Evolutionary conservation across 768 basidiomycete species (phyloP).

Genomic region (Russula vinacea): DNA sequence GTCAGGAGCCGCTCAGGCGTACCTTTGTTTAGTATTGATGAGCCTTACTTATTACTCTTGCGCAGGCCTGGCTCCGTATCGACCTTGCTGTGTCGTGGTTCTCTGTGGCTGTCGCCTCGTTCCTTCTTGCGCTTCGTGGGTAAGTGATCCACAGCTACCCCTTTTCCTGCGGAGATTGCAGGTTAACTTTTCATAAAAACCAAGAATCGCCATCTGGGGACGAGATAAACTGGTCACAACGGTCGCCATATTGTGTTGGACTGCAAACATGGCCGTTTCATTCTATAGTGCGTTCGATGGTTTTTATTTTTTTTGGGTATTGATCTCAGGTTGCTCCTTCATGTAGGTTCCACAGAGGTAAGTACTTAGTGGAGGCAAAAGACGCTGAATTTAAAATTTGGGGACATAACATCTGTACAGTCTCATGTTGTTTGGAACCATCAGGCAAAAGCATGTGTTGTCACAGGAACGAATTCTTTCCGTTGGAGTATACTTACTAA

Average conservation of each 20-base stretch:
- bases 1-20: not conserved
- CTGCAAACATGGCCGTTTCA: slow-evolving; percentile 4
- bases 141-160: not conserved
- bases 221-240: slow-evolving; percentile 8
- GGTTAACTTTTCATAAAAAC: not conserved
- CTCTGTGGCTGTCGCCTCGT: slow-evolving; percentile 14
- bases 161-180: not conserved
- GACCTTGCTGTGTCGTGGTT: slow-evolving; percentile 13
- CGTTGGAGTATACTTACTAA: slow-evolving; percentile 21
- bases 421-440: not conserved
- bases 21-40: not conserved
- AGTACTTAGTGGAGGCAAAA: not conserved
- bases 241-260: slow-evolving; percentile 3
- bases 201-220: slow-evolving; percentile 23
- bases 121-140: slow-evolving; percentile 26
- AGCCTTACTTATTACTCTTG: not conserved
- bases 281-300: not conserved
- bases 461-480: slow-evolving; percentile 10
- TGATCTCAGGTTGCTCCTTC: not conserved
- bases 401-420: not conserved
- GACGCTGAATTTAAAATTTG: not conserved
- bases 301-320: not conserved
- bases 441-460: not conserved
- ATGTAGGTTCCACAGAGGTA: not conserved
- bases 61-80: slow-evolving; percentile 11